These are phyloP conservation scores for Claviceps pazoutovae DNA, from an alignment of 2,329 filamentous ascomycete genomes.

Conservation along the genomic window DNA sequence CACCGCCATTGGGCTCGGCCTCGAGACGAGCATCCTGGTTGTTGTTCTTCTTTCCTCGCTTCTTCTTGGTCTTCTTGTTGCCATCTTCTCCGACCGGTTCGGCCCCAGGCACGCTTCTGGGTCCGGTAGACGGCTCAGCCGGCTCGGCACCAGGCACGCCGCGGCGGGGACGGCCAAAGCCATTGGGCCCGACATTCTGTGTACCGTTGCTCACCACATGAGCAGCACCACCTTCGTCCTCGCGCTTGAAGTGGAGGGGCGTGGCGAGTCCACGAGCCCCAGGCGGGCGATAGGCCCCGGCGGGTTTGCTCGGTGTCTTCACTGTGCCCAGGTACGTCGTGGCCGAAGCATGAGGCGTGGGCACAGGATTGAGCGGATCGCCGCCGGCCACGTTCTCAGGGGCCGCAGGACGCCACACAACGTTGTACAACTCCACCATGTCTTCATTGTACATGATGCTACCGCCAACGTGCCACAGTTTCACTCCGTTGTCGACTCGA, in stretches of 20 bases:
- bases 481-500: constrained; percentile 90
- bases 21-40: constrained; percentile 57
- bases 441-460: constrained; percentile 90
- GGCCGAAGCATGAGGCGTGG: constrained; percentile 70
- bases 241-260: constrained; percentile 89
- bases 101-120: constrained; percentile 52
- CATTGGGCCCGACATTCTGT: constrained; percentile 56
- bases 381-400: constrained; percentile 42
- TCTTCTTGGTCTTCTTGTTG: constrained; percentile 93
- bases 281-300: constrained; percentile 90
- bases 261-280: constrained; percentile 81
- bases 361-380: constrained; percentile 61
- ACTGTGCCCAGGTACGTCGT: constrained; percentile 67
- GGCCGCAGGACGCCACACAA: constrained; percentile 69
- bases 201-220: constrained; percentile 69
- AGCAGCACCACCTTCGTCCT: constrained; percentile 88
- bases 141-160: constrained; percentile 79
- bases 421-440: constrained; percentile 86
- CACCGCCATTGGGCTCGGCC: constrained; percentile 30
- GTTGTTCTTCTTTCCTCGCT: constrained; percentile 80
- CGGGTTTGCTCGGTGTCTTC: constrained; percentile 92
- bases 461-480: constrained; percentile 85
- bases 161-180: constrained; percentile 64
- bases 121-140: constrained; percentile 50
- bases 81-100: constrained; percentile 53